phyloP scores from a whole-genome alignment of 768 basidiomycete species.

The Cubamyces lactineus region DNA sequence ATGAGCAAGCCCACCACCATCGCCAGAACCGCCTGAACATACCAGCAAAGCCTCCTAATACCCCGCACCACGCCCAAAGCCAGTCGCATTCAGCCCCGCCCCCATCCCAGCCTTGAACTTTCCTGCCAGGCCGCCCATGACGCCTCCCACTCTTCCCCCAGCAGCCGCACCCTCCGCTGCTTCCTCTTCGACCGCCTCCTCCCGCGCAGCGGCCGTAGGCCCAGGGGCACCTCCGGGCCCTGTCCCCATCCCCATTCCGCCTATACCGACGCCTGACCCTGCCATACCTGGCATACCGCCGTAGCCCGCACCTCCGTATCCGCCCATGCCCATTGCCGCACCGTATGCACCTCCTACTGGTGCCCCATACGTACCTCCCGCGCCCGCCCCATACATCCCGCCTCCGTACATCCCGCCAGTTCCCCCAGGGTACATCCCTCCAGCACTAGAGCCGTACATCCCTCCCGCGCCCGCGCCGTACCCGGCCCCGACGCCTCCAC shows the following conservation, averaged over 20 bases:
- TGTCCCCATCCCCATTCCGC: background rate
- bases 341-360: background rate
- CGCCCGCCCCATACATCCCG: slow-evolving; percentile 4
- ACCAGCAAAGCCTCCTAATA: background rate
- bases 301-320: slow-evolving; percentile 8
- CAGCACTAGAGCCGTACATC: slow-evolving; percentile 1
- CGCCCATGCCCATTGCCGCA: slow-evolving; percentile 2
- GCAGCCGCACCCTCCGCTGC: slow-evolving; percentile 1
- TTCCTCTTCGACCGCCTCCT: slow-evolving; percentile 8
- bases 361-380: background rate
- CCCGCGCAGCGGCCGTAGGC: slow-evolving; percentile 1
- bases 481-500: background rate
- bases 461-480: background rate
- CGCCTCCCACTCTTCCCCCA: background rate
- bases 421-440: background rate
- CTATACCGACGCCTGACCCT: background rate
- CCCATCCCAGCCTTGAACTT: background rate
- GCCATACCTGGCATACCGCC: slow-evolving; percentile 3
- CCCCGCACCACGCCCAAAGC: slow-evolving; percentile 5
- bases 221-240: slow-evolving; percentile 11
- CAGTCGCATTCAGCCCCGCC: slow-evolving; percentile 9
- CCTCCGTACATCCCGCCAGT: background rate
- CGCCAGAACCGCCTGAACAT: too few relatives aligned
- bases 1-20: too few relatives aligned
- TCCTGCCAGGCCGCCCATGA: background rate